Percentiles rank a stretch among this genome's conserved stretches.
Conservation (phyloP, 2,329 filamentous ascomycete species). For the Pseudogymnoascus sp. region DNA sequence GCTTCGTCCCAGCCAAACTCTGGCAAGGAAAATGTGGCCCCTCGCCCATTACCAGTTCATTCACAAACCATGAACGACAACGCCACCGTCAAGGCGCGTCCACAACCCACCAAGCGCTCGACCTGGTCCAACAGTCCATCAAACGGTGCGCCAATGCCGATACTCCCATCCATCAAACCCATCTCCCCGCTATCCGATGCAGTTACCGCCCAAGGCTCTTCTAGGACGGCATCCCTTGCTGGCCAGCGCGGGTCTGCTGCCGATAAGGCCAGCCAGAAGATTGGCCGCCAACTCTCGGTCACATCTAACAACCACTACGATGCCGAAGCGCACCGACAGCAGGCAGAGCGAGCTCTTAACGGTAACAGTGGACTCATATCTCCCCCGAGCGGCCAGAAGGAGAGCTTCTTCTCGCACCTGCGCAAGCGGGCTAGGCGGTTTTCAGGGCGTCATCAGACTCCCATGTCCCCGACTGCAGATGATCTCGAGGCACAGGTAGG, state of each 20-base stretch:
- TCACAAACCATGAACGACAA: conserved; percentile 32
- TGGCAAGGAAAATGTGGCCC: conserved; percentile 37
- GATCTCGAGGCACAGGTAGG: conserved; percentile 90
- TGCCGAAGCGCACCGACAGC: conserved; percentile 77
- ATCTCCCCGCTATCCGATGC: conserved; percentile 95
- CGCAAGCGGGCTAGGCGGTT: conserved; percentile 87
- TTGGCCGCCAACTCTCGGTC: conserved; percentile 86
- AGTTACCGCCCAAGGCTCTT: conserved; percentile 80
- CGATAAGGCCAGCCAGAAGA: conserved; percentile 74
- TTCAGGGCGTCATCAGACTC: conserved; percentile 80
- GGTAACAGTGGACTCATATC: conserved; percentile 69
- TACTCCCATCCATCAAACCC: conserved; percentile 85
- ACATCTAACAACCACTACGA: conserved; percentile 91
- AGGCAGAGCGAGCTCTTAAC: conserved; percentile 84
- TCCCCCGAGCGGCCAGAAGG: conserved; percentile 72
- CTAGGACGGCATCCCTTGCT: conserved; percentile 45
- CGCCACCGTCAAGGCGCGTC: conserved; percentile 34
- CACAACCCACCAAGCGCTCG: conserved; percentile 66
- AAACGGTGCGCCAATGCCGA: conserved; percentile 84
- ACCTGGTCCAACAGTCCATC: conserved; percentile 85
- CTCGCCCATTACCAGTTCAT: conserved; percentile 38
- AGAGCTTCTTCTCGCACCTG: conserved; percentile 96
- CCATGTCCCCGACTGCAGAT: conserved; percentile 69
- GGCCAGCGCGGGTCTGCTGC: conserved; percentile 36
- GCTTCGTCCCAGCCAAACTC: conserved; percentile 39